Evolutionary conservation across 2,329 filamentous ascomycete genomes (phyloP), one percentile per base, ranked within the genome.

Genomic region (Ilyonectria sp.): DNA sequence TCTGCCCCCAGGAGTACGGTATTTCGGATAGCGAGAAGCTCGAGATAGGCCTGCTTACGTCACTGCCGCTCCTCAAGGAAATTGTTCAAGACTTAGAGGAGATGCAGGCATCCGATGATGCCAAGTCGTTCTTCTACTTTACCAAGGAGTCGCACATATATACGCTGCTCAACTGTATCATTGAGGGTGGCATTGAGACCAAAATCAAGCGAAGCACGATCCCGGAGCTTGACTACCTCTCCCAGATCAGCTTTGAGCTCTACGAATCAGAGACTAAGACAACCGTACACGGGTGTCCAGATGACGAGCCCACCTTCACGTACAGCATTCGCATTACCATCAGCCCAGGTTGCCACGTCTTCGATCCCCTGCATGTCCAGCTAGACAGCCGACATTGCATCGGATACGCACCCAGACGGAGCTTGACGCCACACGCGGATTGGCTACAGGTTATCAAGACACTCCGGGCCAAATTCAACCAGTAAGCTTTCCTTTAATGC

Each of bases 111-210:
- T 97, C 94, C 0, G 92, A 95, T 60, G 93, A 97, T 72, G 94
- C 95, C 50, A 98, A 98, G 79, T 95, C 93, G 2, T 98, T 98
- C 85, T 94, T 98, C 82, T 99, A 99, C 84, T 99, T 99, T 81
- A 99, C 96, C 70, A 99, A 99, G 81, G 96, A 99, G 82, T 97
- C 94, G 1, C 96, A 99, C 80, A 98, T 99, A 70, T 99, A 99
- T 83, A 99, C 96, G 6, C 88, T 99, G 6, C 89, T 99, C 65
- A 99, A 99, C 81, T 98, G 95, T 80, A 98, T 99, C 74, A 89
- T 99, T 29, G 96, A 99, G 80, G 96, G 97, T 68, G 97, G 96
- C 33, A 93, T 99, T 71, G 93, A 97, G 78, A 98, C 95, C 26
- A 99, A 99, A 84, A 98, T 99, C 77, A 93, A 94, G 75, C 92